Base-by-base conservation (phyloP, 2,329 filamentous ascomycete genomes). In the Colletotrichum sp. region DNA sequence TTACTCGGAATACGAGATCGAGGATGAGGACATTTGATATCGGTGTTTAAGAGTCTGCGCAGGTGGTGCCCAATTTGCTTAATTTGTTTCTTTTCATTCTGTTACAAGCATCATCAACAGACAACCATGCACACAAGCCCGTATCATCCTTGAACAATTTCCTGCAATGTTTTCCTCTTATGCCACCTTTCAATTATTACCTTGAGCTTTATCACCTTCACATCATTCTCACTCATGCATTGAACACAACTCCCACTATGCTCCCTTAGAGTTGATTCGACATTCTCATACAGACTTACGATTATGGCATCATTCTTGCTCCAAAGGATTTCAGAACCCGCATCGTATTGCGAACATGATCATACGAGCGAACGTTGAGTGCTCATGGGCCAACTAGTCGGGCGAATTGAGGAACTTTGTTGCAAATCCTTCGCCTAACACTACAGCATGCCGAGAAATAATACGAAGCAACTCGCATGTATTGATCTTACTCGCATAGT, bases 401-500 rank as follows among this genome's bases (percentile, higher is more conserved):
- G 55, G 55, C 24, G 55, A 28, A 9, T 9, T 16, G 13, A 28
- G n/a, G 62, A 44, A 36, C 30, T 21, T 32, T 10, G 12, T 39
- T 16, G 21, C 32, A 24, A 64, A 24, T 39, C 62, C 16, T 65
- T 15, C 62, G 34, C 21, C n/a, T 34, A 18, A 32, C n/a, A 26
- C 12, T 64, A 24, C 49, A 5, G 18, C 24, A 8, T 30, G 64
- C 64, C 24, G 64, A 65, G 62, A 44, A 21, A 15, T 26, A 26
- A 68, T 39, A 60, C 66, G 66, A 68, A 21, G 49, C 18, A 55
- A 7, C n/a, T 39, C 28, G 52, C 66, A 68, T 68, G 28, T 60
- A 59, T 30, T 59, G 52, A n/a, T 68, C 66, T 60, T 18, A 68
- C 66, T 16, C 36, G 66, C 66, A 68, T 68, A 28, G 13, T 30